Base-by-base conservation (phyloP, 2,329 filamentous ascomycete genomes). In the Westerdykella ornata region DNA sequence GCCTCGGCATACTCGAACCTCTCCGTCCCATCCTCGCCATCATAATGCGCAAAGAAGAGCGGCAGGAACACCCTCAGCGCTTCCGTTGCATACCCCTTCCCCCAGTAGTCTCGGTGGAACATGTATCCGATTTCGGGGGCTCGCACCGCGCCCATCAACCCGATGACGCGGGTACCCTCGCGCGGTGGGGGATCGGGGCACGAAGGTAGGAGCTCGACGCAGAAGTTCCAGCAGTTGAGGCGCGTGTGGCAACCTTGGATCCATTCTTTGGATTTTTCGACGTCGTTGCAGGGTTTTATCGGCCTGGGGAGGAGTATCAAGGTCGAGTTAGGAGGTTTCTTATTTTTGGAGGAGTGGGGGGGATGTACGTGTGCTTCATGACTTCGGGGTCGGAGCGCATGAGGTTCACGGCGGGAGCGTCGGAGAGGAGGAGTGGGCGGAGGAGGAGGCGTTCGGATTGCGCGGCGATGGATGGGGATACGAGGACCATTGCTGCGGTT, bases 341-440 rank as follows among this genome's bases (percentile, higher is more conserved):
- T 4, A 22, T 28, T 16, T 9, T 15, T 18, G 17, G 14, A n/a
- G 29, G 15, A 15, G 33, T 8, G n/a, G 17, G 14, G 15, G 11
- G 20, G 6, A 48, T 43, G 70, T 72, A 48, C 39, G 80, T 80
- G 70, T 74, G 81, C 41, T 61, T 60, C 82, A 85, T 85, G 35
- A 81, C 76, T 49, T 81, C 77, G 4, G 72, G 70, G 55, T 81
- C 70, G 12, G 67, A 68, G 17, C 81, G 76, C 39, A 85, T 66
- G 16, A 63, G 62, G 47, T 77, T 66, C 13, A 80, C 45, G 5
- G 66, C 72, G 1, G 66, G 60, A 2, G 76, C 64, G 57, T 85
- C 80, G 2, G 70, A 64, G 14, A 69, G 59, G 1, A 54, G 52
- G 30, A 77, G 61, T 2, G 75, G 73, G 13, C 79, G 69, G 38